Evolutionary conservation across 768 basidiomycete species (phyloP), one percentile per base, ranked within the genome.

Genomic region (Boletales sp.): DNA sequence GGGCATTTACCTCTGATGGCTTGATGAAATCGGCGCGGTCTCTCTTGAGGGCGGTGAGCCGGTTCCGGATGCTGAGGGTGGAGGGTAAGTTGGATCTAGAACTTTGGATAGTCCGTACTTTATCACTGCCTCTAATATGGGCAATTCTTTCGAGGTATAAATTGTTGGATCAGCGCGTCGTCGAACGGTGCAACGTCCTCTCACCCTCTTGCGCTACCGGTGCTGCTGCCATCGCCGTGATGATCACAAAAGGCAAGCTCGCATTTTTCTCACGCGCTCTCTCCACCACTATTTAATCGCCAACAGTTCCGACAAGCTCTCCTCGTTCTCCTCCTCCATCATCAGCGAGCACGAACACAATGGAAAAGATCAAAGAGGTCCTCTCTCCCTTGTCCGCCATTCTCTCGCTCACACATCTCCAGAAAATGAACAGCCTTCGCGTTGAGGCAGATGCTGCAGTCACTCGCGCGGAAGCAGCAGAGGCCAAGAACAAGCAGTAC

Each of bases 51-150:
- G 84, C 94, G 8, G 94, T 95, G 42, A 99, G 82, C 55, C 95
- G 83, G 70, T 97, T 95, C 50, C 95, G 84, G 68, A 97, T 94
- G 70, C 91, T 95, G 67, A 58, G 52, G 24, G 24, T 7, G 24
- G 42, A 56, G 59, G 62, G 64, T 57, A 55, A 54, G 54, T 54
- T 36, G n/a, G 43, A 45, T n/a, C 51, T 46, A 38, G 46, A 17
- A 54, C 53, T 65, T 27, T 32, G 45, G 50, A 47, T 50, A 55
- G 72, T 44, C 58, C 56, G 14, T 38, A 93, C 93, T 90, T 88
- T 71, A 97, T 93, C 58, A 98, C 82, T 29, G 88, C 80, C 77
- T 98, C 95, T 63, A 98, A 85, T 69, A 98, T 91, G 51, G 90
- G 86, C 55, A 94, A 77, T 74, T 98, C 95, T 86, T 27, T 27